These are phyloP conservation scores for Solanum chacoense DNA, from an alignment of 305 asterid species.

Conservation along the genomic window DNA sequence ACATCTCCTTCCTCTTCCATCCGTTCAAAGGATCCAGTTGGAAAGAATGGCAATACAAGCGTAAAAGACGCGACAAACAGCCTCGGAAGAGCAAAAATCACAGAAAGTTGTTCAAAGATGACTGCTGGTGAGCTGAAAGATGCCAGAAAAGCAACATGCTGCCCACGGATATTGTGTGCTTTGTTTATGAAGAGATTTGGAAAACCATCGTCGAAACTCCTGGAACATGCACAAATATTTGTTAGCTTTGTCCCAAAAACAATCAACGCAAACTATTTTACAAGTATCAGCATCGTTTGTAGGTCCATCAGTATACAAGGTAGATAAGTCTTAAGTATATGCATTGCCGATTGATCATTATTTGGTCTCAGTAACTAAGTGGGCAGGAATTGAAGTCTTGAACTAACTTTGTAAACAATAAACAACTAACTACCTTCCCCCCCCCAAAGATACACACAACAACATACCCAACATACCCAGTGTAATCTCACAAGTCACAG, in stretches of 20 bases:
- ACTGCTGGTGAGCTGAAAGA: conserved; percentile 95
- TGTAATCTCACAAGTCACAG: neutral
- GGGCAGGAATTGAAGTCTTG: neutral
- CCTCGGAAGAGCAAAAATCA: conserved; percentile 95
- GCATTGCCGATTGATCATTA: neutral
- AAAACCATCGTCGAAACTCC: conserved; percentile 96
- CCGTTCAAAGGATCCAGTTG: conserved; percentile 94
- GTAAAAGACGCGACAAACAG: conserved; percentile 84
- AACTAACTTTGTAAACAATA: neutral
- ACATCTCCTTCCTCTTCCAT: conserved; percentile 99
- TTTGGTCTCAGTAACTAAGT: neutral
- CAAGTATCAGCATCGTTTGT: neutral
- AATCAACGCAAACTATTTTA: neutral
- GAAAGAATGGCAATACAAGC: conserved; percentile 85
- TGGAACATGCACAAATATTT: conserved; percentile 21
- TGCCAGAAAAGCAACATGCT: conserved; percentile 85
- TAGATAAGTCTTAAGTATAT: neutral
- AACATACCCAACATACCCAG: neutral
- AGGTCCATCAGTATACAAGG: neutral
- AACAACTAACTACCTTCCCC: neutral
- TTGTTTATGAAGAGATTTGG: conserved; percentile 91
- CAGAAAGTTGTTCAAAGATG: conserved; percentile 95
- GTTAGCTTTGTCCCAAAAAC: neutral
- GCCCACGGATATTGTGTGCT: conserved; percentile 88
- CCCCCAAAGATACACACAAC: neutral